Base-by-base conservation (phyloP, 2,329 filamentous ascomycete genomes). In the Penicillium sp. region DNA sequence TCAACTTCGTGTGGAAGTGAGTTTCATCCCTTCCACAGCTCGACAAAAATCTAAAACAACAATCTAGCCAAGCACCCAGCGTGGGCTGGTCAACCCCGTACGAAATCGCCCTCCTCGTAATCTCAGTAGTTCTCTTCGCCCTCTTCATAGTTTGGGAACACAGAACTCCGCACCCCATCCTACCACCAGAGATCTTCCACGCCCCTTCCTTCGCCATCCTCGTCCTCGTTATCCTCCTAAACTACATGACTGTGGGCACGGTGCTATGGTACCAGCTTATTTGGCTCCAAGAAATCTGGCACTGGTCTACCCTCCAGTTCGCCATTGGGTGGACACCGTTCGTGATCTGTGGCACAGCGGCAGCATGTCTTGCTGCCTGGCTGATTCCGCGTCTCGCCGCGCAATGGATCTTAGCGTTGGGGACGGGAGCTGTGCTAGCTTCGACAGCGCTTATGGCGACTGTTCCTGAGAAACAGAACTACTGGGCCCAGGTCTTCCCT, bases 1-100 rank as follows among this genome's bases (percentile, higher is more conserved):
- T 84, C 60, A 84, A 82, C 58, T 76, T 85, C n/a, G 77, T 77
- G 1, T 85, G 82, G 78, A 85, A 84, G 82, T 83, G 65, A 73
- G 76, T 71, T 29, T 23, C 29, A 2, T 6, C 53, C 11, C 21
- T n/a, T 41, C 35, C 11, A 13, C 35, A 5, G 13, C 15, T 11
- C 11, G 2, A 11, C 5, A 15, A 15, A 15, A 41, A 41, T 3
- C 15, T 26, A 26, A 41, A 41, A 15, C 35, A 41, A 41, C 5
- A 21, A 35, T 21, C 15, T 46, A 75, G 73, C 56, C 76, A 82
- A 76, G 82, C 82, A 3, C 81, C 82, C 0, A 75, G 76, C 1
- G 79, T 75, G 0, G 81, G 82, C 3, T 84, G 82, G 82, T 65
- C 71, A 0, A 74, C 72, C 0, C 76, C 81, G 0, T 82, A 82